Base-by-base conservation (phyloP, 352 stramenopile genomes). In the Phytophthora hybrid region DNA sequence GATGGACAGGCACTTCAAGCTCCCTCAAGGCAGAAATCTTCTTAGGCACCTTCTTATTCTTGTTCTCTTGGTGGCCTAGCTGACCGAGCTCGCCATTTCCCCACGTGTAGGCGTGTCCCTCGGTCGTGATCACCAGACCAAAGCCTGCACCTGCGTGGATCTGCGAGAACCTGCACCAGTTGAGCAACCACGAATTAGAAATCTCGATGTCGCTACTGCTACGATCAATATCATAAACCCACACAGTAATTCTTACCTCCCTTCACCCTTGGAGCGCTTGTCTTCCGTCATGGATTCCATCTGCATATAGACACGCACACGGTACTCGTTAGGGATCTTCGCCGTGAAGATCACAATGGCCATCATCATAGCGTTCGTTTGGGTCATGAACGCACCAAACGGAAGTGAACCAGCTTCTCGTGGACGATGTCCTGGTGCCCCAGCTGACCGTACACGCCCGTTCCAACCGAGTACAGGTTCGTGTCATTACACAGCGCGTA, bases 11-110 rank as follows among this genome's bases (percentile, higher is more conserved):
- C 26, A 95, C 78, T 73, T 95, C 88, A 19, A 93, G 74, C 73
- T 95, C 88, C 4, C 88, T 84, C 34, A 95, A 77, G 10, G 88
- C 88, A 37, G 88, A 95, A 64, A 95, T 92, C 69, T 95, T 95
- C 77, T 95, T 95, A 21, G 88, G 88, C 18, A 79, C 78, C 69
- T 95, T 95, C 76, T 95, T 95, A 77, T 85, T 87, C 65, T 95
- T 95, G 77, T 93, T 95, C 51, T 95, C 88, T 59, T 95, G 88
- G 74, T 95, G 89, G 1, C 89, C 89, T 44, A 95, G 66, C 63
- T 95, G 89, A 18, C 89, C 89, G 31, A 83, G 73, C 59, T 95
- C 85, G 26, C 89, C 89, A 49, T 93, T 91, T 5, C 89, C 89
- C 87, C 87, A 95, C 29, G 89, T 90, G 71, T 95, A 95, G 34